phyloP scores from a whole-genome alignment of 306 rosid species.

The Senna tora region DNA sequence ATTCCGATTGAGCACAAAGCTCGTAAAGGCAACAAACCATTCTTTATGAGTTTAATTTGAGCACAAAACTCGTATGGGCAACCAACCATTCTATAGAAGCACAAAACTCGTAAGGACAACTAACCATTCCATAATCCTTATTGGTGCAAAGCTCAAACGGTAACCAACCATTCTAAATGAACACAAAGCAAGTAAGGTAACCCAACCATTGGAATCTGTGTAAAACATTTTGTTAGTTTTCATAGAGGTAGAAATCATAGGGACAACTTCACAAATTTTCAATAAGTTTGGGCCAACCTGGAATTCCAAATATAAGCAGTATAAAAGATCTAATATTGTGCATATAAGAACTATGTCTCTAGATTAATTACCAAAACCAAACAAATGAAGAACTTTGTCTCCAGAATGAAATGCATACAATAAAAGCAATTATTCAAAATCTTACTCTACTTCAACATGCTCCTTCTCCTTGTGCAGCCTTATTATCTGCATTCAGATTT shows the following conservation, averaged over 20 bases:
- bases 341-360: slow-evolving; percentile 2
- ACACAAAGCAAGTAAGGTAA: too few relatives aligned
- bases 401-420: slow-evolving; percentile 29
- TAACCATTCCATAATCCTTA: too few relatives aligned
- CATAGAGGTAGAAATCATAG: slow-evolving; percentile 69
- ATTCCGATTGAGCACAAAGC: too few relatives aligned
- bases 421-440: slow-evolving; percentile 23
- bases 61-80: too few relatives aligned
- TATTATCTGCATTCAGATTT: slow-evolving; percentile 61
- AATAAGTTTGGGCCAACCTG: slow-evolving; percentile 94
- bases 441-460: slow-evolving; percentile 98
- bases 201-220: slow-evolving; percentile 97
- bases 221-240: slow-evolving; percentile 76
- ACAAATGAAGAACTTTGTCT: background rate
- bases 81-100: too few relatives aligned
- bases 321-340: slow-evolving; percentile 25
- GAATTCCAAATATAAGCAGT: slow-evolving; percentile 32
- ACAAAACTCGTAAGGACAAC: too few relatives aligned
- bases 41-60: too few relatives aligned
- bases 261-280: slow-evolving; percentile 74
- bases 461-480: slow-evolving; percentile 81
- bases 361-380: slow-evolving; percentile 22
- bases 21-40: too few relatives aligned
- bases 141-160: too few relatives aligned
- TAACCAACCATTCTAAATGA: too few relatives aligned